Percentiles rank a stretch among this genome's conserved stretches.
Evolutionary conservation across 768 basidiomycete species (phyloP).

Genomic region (Lepiota venenata): DNA sequence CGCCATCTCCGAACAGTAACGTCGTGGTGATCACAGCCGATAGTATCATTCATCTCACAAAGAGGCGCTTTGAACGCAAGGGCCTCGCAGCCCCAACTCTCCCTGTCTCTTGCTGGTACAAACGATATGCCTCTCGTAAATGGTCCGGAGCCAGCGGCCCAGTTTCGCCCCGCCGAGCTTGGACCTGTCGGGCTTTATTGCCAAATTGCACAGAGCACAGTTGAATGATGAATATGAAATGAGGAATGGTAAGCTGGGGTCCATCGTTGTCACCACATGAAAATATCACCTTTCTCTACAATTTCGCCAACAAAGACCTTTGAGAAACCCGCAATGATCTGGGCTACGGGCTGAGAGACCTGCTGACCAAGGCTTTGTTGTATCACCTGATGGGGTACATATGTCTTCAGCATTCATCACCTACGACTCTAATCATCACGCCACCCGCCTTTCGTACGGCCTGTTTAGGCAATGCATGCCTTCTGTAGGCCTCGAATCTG

Average conservation of each 20-base stretch:
- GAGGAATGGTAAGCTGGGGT: background rate
- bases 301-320: constrained; percentile 95
- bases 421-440: too few species aligned
- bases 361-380: constrained; percentile 80
- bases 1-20: too few species aligned
- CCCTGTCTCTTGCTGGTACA: constrained; percentile 80
- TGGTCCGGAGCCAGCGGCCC: constrained; percentile 88
- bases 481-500: constrained; percentile 83
- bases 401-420: too few species aligned
- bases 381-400: constrained; percentile 53
- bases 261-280: background rate
- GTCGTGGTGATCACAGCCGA: too few species aligned
- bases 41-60: constrained; percentile 47
- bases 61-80: constrained; percentile 65
- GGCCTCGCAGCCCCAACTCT: constrained; percentile 77
- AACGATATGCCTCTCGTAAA: constrained; percentile 82
- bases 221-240: background rate
- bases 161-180: constrained; percentile 63
- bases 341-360: constrained; percentile 83
- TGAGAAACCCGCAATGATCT: constrained; percentile 84
- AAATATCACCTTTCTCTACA: constrained; percentile 71
- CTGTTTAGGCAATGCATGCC: constrained; percentile 81
- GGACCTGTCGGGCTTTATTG: constrained; percentile 67
- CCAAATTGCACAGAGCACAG: background rate
- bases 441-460: constrained; percentile 68